A percentile compares a stretch with the other conserved stretches of the same genome.
phyloP scores from a whole-genome alignment of 2,329 filamentous ascomycete species.

The Exophiala sideris region DNA sequence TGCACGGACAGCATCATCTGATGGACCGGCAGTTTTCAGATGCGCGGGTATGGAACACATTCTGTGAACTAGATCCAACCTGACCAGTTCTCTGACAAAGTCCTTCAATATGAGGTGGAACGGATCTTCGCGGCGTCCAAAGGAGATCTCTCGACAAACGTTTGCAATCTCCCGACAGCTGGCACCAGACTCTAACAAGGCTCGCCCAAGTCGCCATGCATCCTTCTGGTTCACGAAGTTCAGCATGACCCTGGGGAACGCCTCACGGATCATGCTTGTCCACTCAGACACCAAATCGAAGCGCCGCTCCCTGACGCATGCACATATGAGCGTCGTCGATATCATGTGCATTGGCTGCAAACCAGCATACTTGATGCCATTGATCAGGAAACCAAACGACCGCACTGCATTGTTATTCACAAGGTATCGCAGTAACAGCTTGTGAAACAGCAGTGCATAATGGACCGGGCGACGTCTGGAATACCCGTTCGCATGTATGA shows the following conservation, averaged over 20 bases:
- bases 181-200: conserved; percentile 14
- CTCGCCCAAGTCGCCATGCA: conserved; percentile 13
- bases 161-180: conserved; percentile 21
- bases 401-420: conserved; percentile 6
- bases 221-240: conserved; percentile 5
- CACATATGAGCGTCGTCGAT: conserved; percentile 18
- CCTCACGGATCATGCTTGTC: conserved; percentile 11
- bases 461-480: conserved; percentile 27
- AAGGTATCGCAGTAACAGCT: conserved; percentile 11
- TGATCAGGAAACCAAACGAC: conserved; percentile 17
- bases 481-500: conserved; percentile 36
- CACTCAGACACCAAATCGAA: conserved; percentile 22
- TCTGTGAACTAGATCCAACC: conserved; percentile 10
- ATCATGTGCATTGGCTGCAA: conserved; percentile 15
- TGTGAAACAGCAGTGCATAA: conserved; percentile 15
- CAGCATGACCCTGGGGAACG: conserved; percentile 14
- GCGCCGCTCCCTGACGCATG: conserved; percentile 17
- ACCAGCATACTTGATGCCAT: conserved; percentile 21
- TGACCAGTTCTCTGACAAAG: conserved; percentile 13
- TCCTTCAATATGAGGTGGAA: conserved; percentile 14
- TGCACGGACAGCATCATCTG: neutral
- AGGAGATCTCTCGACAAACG: conserved; percentile 16
- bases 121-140: conserved; percentile 16
- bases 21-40: neutral
- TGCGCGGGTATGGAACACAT: conserved; percentile 3